Conservation (phyloP, 2,329 filamentous ascomycete genomes). For the Cercospora brassicicola region DNA sequence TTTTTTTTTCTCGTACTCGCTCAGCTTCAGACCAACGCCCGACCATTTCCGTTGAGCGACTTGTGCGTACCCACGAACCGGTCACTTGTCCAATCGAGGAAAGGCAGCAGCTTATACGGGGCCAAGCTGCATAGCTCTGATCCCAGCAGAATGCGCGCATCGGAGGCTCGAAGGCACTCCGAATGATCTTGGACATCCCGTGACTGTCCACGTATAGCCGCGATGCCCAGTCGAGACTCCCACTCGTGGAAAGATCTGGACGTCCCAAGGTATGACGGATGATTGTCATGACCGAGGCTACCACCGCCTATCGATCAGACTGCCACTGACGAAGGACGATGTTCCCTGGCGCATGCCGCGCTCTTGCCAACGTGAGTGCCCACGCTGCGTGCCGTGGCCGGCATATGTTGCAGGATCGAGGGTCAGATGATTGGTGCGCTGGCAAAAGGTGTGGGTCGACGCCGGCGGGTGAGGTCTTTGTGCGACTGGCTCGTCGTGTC, state of each 20-base stretch:
- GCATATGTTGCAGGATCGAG: conserved; percentile 1
- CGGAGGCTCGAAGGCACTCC: background rate
- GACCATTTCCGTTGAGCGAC: background rate
- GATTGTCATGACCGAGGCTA: background rate
- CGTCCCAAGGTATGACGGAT: background rate
- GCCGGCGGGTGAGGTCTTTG: conserved; percentile 6
- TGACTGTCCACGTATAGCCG: background rate
- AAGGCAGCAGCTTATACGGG: background rate
- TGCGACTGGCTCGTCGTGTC: conserved; percentile 10
- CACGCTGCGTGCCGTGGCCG: conserved; percentile 13
- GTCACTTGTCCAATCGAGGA: background rate
- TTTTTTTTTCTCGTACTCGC: background rate
- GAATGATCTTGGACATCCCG: background rate
- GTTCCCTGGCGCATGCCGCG: conserved; percentile 11
- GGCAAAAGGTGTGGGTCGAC: conserved; percentile 3
- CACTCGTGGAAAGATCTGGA: background rate
- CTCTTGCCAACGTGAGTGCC: conserved; percentile 1
- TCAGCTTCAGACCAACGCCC: background rate
- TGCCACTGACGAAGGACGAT: background rate
- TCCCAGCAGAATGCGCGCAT: background rate
- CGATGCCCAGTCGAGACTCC: background rate
- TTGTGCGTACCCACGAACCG: background rate
- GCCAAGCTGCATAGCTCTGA: background rate
- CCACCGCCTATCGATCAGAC: background rate
- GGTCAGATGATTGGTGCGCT: conserved; percentile 10